A percentile compares a stretch with the other conserved stretches of the same genome.
Evolutionary conservation across 805 yeast genomes (phyloP).

Genomic region (Barnettozyma populi): DNA sequence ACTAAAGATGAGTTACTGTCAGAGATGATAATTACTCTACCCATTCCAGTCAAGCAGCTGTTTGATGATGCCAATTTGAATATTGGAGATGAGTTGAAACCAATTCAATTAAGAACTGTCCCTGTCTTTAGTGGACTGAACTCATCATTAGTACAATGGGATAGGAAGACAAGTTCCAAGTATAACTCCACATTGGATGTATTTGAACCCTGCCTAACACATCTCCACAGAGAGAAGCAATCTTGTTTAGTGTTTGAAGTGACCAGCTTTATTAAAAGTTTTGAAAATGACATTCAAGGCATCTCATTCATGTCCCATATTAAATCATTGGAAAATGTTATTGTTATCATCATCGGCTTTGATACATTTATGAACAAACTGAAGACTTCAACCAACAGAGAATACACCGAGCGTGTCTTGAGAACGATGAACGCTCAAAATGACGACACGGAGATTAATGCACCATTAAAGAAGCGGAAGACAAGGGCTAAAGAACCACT

Average conservation of each 20-base stretch:
- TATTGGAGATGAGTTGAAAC: slow-evolving; percentile 22
- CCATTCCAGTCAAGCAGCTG: slow-evolving; percentile 25
- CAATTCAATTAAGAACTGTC: slow-evolving; percentile 31
- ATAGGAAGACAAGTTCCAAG: slow-evolving; percentile 40
- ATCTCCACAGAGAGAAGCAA: slow-evolving; percentile 37
- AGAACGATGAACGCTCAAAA: slow-evolving; percentile 18
- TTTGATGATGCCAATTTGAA: slow-evolving; percentile 23
- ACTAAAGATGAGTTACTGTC: slow-evolving; percentile 44
- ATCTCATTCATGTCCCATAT: neutral
- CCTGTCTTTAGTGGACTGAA: neutral
- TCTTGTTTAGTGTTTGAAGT: slow-evolving; percentile 43
- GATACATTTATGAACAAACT: slow-evolving; percentile 42
- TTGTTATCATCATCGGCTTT: slow-evolving; percentile 44
- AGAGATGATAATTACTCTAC: slow-evolving; percentile 44
- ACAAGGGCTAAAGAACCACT: slow-evolving; percentile 4
- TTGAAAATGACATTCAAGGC: slow-evolving; percentile 22
- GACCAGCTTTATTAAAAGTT: slow-evolving; percentile 34
- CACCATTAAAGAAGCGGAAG: slow-evolving; percentile 3
- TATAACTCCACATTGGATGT: slow-evolving; percentile 45
- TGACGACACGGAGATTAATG: neutral
- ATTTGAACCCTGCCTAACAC: slow-evolving; percentile 47
- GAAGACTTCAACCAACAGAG: slow-evolving; percentile 39
- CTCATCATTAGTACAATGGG: slow-evolving; percentile 37
- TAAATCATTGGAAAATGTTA: slow-evolving; percentile 22
- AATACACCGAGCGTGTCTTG: slow-evolving; percentile 35